Evolutionary conservation across 139 green algal species (phyloP).

Genomic region (Chlorella sorokiniana): DNA sequence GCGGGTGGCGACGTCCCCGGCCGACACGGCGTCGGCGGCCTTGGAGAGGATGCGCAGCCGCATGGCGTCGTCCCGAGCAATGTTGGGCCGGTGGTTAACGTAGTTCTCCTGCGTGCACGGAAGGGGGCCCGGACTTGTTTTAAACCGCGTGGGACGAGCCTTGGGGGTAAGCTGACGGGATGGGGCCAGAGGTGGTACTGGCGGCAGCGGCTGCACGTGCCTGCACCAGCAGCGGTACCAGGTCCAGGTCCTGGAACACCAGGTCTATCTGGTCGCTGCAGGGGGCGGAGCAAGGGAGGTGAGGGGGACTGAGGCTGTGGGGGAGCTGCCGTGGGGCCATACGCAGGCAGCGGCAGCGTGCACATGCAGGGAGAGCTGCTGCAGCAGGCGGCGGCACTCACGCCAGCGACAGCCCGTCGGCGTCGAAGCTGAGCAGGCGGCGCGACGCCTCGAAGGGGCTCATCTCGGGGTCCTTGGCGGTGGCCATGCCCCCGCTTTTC

Average conservation of each 20-base stretch:
- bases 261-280: conserved; percentile 74
- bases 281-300: neutral
- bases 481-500: conserved; percentile 35
- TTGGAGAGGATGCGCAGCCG: conserved; percentile 78
- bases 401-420: conserved; percentile 34
- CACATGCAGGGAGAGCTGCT: neutral
- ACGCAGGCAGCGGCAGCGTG: too few relatives aligned
- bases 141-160: neutral
- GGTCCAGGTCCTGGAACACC: conserved; percentile 92
- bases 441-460: conserved; percentile 81
- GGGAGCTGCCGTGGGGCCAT: too few relatives aligned
- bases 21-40: conserved; percentile 83
- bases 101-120: conserved; percentile 93
- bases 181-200: neutral
- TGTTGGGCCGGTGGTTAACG: conserved; percentile 83
- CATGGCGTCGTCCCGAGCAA: conserved; percentile 44
- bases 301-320: neutral
- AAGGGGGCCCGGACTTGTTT: neutral
- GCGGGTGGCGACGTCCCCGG: conserved; percentile 84
- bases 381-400: neutral
- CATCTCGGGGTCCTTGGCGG: conserved; percentile 88
- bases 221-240: conserved; percentile 90
- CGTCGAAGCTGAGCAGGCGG: conserved; percentile 67
- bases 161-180: neutral
- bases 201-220: conserved; percentile 1